A percentile compares a stretch with the other conserved stretches of the same genome.
Evolutionary conservation across 2,329 filamentous ascomycete genomes (phyloP).

Genomic region (Peltaster fructicola): DNA sequence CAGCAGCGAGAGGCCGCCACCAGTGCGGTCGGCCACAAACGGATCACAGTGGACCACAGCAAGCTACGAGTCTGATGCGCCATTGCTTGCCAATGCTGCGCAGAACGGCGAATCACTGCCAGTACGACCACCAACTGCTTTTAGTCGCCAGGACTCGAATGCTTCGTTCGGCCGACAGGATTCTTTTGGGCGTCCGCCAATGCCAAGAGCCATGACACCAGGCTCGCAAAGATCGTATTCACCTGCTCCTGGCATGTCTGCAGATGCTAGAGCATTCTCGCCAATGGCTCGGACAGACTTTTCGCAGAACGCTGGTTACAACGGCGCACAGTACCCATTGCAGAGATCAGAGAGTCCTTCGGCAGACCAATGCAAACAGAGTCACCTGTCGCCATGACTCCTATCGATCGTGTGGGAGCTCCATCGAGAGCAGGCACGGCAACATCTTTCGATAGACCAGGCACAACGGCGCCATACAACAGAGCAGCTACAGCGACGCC

Average conservation of each 20-base stretch:
- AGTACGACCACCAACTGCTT: conserved; percentile 10
- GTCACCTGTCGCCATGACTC: too few relatives aligned
- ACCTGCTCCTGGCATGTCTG: conserved; percentile 5
- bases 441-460: too few relatives aligned
- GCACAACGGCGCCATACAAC: too few relatives aligned
- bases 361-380: too few relatives aligned
- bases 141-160: conserved; percentile 10
- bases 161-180: conserved; percentile 8
- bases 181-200: conserved; percentile 3
- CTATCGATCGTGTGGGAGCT: too few relatives aligned
- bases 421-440: too few relatives aligned
- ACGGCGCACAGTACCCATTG: too few relatives aligned
- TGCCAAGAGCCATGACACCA: conserved; percentile 8
- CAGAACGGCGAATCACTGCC: conserved; percentile 9
- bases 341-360: too few relatives aligned
- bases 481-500: too few relatives aligned
- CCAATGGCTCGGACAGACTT: conserved; percentile 10
- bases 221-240: conserved; percentile 5
- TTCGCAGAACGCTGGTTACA: too few relatives aligned
- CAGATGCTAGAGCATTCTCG: conserved; percentile 4
- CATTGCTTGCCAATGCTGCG: conserved; percentile 43
- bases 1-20: conserved; percentile 20
- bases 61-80: conserved; percentile 48
- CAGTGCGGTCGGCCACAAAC: conserved; percentile 31
- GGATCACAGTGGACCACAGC: conserved; percentile 33